phyloP scores from a whole-genome alignment of 176 grass and related monocot species.

The Pharus latifolius region DNA sequence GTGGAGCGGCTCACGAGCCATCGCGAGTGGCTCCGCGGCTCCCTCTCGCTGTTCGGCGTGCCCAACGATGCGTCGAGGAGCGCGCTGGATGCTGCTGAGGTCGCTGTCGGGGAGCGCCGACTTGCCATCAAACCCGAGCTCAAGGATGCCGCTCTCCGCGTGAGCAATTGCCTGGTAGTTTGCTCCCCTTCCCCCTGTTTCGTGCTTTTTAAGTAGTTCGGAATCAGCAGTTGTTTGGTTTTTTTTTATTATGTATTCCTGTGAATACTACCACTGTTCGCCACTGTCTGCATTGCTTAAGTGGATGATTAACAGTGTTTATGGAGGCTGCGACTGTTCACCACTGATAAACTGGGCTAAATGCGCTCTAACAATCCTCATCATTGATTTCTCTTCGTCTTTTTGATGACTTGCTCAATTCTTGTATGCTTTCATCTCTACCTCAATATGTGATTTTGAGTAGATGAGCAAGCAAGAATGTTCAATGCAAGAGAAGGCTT shows the following conservation, averaged over 20 bases:
- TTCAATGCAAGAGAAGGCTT: too few species aligned
- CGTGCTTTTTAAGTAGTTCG: not conserved
- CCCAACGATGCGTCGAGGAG: slow-evolving; percentile 51
- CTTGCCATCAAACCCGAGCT: slow-evolving; percentile 43
- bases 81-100: slow-evolving; percentile 39
- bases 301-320: too few species aligned
- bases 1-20: slow-evolving; percentile 53
- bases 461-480: too few species aligned
- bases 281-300: not conserved
- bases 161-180: slow-evolving; percentile 65
- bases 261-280: not conserved
- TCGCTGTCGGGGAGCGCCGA: slow-evolving; percentile 35
- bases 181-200: not conserved
- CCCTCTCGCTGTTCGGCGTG: slow-evolving; percentile 49
- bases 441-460: too few species aligned
- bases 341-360: too few species aligned
- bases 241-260: not conserved
- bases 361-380: too few species aligned
- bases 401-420: too few species aligned
- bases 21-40: slow-evolving; percentile 55
- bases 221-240: not conserved
- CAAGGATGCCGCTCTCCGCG: slow-evolving; percentile 51
- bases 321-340: too few species aligned
- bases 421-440: too few species aligned
- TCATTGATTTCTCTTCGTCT: too few species aligned